Base-by-base conservation (phyloP, 768 basidiomycete genomes). In the Ramaria sp. region DNA sequence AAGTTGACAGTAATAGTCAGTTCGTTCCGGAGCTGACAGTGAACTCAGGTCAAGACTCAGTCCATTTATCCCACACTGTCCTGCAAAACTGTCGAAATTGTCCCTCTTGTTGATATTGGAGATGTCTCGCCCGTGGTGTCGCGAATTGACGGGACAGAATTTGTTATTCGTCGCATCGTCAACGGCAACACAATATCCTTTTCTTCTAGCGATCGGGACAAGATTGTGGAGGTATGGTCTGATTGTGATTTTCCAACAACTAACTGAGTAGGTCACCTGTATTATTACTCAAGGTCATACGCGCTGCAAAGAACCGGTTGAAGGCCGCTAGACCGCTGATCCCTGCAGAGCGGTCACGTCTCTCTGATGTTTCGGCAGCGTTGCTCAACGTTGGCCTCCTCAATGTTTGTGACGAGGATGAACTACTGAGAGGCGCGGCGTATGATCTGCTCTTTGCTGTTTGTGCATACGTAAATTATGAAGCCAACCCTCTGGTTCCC, bases 301-400 rank as follows among this genome's bases (percentile, higher is more conserved):
- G 89, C 38, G 73, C 75, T n/a, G 84, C 88, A 1, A 92, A 92
- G 66, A 81, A 80, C 20, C 78, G 78, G 24, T 72, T 87, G 63
- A 82, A 80, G 58, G 27, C 57, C 41, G 17, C 51, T 50, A 62
- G 59, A 80, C 82, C 42, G 73, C 70, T 7, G 78, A 77, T 37
- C 68, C 77, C 69, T 78, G 37, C 56, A 4, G 87, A 87, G 59
- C 75, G 88, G 9, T 83, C 85, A 61, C 77, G 87, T 53, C 84
- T 90, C 59, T 88, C 84, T 2, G 93, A 92, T 63, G 84, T 92
- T 19, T 85, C 89, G 7, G 88, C 91, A 0, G 86, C 88, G 0
- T 70, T 96, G 47, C 73, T 95, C n/a, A 92, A 93, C 63, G 79
- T 91, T 31, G 88, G 89, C 19, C 77, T 96, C 69, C 75, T 91